A percentile compares a stretch with the other conserved stretches of the same genome.
Conservation (phyloP, 2,329 filamentous ascomycete genomes). For the Penicillium sp. region DNA sequence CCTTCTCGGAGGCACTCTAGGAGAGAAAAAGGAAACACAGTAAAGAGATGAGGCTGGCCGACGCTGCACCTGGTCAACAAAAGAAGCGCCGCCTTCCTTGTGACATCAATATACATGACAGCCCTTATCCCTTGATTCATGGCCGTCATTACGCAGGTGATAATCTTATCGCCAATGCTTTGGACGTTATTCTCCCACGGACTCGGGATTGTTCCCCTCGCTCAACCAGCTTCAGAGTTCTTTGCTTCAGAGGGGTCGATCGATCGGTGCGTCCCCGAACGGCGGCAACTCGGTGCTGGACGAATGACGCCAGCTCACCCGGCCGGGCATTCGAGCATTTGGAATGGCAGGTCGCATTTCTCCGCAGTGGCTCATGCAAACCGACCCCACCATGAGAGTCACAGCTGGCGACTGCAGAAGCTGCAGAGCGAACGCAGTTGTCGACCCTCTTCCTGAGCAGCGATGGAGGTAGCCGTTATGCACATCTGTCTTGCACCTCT, state of each 20-base stretch:
- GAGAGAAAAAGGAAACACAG: constrained; percentile 7
- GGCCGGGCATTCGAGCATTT: constrained; percentile 19
- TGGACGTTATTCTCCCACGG: not conserved
- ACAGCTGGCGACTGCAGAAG: constrained; percentile 6
- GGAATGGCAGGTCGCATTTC: constrained; percentile 28
- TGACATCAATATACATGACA: constrained; percentile 8
- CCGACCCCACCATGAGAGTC: constrained; percentile 21
- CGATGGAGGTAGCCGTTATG: constrained; percentile 3
- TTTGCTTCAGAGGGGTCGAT: not conserved
- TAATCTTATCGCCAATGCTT: not conserved
- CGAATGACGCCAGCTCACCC: constrained; percentile 25
- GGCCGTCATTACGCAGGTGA: not conserved
- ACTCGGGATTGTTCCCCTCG: not conserved
- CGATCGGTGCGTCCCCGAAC: not conserved
- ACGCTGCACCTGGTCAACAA: constrained; percentile 10
- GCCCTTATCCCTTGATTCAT: constrained; percentile 8
- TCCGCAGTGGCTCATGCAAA: constrained; percentile 25
- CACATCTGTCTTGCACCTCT: constrained; percentile 1
- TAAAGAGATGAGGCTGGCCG: not conserved
- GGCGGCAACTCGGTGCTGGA: constrained; percentile 16
- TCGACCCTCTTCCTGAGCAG: not conserved
- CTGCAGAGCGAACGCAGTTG: constrained; percentile 11
- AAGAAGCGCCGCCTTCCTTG: not conserved
- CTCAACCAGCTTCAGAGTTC: not conserved
- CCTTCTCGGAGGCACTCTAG: not conserved